Conservation (phyloP, 108 stramenopile genomes). For the Cyclotella atomus region DNA sequence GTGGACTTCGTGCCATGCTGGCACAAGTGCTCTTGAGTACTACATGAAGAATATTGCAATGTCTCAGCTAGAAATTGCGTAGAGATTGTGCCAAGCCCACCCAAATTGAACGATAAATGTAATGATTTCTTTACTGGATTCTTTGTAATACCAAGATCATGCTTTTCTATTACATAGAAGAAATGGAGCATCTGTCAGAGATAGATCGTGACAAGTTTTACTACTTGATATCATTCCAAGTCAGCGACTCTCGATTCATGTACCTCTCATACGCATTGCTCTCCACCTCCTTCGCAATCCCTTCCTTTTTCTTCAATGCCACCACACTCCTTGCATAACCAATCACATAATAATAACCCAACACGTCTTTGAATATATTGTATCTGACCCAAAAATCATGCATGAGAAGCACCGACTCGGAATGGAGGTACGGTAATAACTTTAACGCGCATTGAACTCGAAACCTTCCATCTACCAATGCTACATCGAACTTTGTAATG, state of each 20-base stretch:
- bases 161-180: no score
- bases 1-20: not conserved
- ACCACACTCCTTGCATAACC: constrained; percentile 38
- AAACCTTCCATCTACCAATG: constrained; percentile 30
- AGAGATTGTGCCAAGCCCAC: not conserved
- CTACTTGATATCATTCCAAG: not conserved
- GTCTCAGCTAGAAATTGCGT: not conserved
- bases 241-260: constrained; percentile 9
- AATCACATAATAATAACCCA: constrained; percentile 26
- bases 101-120: no score
- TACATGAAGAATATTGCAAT: not conserved
- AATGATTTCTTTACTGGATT: no score
- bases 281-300: constrained; percentile 15
- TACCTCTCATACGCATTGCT: constrained; percentile 3
- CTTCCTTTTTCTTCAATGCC: constrained; percentile 28
- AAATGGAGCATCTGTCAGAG: no score
- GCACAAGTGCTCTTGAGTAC: not conserved
- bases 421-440: constrained; percentile 17
- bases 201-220: no score
- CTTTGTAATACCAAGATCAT: no score
- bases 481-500: constrained; percentile 11
- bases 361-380: not conserved
- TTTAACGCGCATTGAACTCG: constrained; percentile 29
- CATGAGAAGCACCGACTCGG: constrained; percentile 5
- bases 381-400: constrained; percentile 35